Conservation (phyloP, 2,329 filamentous ascomycete species). For the Sarocladiaceae sp. region DNA sequence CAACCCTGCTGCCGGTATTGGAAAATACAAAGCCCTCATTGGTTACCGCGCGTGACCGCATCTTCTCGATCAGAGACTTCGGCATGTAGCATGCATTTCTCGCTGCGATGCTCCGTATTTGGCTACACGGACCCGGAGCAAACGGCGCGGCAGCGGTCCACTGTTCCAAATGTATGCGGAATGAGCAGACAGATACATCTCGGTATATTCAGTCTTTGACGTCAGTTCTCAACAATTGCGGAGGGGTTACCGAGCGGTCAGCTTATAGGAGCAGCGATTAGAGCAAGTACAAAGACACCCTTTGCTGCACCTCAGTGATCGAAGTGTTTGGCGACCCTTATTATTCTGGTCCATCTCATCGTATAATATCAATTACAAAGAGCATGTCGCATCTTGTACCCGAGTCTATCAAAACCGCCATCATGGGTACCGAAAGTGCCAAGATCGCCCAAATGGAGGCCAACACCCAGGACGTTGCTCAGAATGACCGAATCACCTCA, state of each 20-base stretch:
- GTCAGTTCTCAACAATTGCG: not conserved
- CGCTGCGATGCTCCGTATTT: not conserved
- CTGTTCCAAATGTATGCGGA: not conserved
- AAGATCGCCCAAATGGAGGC: slow-evolving; percentile 60
- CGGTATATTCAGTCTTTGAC: not conserved
- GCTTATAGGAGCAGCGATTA: too few species aligned
- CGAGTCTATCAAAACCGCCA: slow-evolving; percentile 32
- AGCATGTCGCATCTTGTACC: slow-evolving; percentile 23
- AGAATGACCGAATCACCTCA: slow-evolving; percentile 62
- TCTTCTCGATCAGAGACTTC: too few species aligned
- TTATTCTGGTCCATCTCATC: too few species aligned
- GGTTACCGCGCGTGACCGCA: not conserved
- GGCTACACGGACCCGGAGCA: not conserved
- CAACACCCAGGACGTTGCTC: slow-evolving; percentile 54
- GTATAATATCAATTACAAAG: not conserved
- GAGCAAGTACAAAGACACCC: not conserved
- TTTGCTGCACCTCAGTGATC: not conserved
- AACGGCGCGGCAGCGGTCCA: slow-evolving; percentile 2
- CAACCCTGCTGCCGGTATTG: not conserved
- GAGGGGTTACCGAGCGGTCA: not conserved
- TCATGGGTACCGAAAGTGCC: slow-evolving; percentile 36
- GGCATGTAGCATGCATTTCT: not conserved
- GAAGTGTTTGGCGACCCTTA: too few species aligned
- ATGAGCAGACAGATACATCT: not conserved
- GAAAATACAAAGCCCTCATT: not conserved